Evolutionary conservation across 2,329 filamentous ascomycete genomes (phyloP).

Genomic region (Rutstroemia sp.): DNA sequence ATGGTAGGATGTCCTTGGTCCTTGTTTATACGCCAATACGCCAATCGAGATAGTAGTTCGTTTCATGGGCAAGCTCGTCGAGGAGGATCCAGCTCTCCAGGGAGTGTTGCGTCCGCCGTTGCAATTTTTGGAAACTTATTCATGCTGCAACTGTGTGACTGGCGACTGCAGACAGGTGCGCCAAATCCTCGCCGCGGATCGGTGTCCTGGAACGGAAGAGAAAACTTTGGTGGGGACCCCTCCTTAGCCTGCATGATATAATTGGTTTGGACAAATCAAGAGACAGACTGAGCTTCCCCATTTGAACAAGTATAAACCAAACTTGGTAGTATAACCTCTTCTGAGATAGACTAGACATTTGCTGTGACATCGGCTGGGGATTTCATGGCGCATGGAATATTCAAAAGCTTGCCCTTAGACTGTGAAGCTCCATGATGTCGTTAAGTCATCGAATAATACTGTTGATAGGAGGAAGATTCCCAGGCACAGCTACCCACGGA

Average conservation of each 20-base stretch:
- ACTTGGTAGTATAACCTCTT: slow-evolving; percentile 1
- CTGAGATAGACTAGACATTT: not conserved
- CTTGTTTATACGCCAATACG: slow-evolving; percentile 2
- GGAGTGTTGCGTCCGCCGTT: not conserved
- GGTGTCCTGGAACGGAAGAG: not conserved
- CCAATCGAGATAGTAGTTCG: not conserved
- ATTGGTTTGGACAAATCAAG: slow-evolving; percentile 3
- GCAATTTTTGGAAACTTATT: not conserved
- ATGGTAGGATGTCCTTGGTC: not conserved
- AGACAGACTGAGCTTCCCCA: slow-evolving; percentile 2
- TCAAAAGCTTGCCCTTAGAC: not conserved
- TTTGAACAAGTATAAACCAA: slow-evolving; percentile 1
- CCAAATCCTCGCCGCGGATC: slow-evolving; percentile 2
- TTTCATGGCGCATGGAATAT: not conserved
- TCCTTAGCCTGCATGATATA: not conserved
- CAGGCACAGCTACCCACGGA: not conserved
- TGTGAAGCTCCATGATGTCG: not conserved
- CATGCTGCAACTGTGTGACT: not conserved
- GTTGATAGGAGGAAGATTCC: not conserved
- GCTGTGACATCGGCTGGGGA: not conserved
- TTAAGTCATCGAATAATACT: slow-evolving; percentile 4
- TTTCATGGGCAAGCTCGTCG: slow-evolving; percentile 5
- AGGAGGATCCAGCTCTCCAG: not conserved
- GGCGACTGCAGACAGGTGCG: not conserved
- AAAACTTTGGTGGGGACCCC: not conserved